Base-by-base conservation (phyloP, 2,329 filamentous ascomycete species). In the Exophiala phaeomuriformis region DNA sequence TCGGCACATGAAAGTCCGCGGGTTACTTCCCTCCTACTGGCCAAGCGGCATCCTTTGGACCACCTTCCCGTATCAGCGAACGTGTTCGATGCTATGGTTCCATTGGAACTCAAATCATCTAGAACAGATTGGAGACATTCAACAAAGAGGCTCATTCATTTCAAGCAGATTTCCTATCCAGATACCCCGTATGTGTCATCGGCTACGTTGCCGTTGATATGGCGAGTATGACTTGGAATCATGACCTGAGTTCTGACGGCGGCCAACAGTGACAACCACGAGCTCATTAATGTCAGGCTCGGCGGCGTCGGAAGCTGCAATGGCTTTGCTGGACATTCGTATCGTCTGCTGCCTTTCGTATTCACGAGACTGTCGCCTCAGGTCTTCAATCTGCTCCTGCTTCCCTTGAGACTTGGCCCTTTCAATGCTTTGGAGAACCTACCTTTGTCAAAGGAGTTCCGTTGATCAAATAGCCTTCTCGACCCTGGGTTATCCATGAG, bases 301-400 rank as follows among this genome's bases (percentile, higher is more conserved):
- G 12, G 53, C 52, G 9, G 55, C 10, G n/a, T 58, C 52, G 10
- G 47, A 41, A 30, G 47, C 52, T 43, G 51, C 50, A 12, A 49
- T 49, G 27, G 55, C 33, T 47, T 39, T 53, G 32, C 50, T 56
- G 39, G 52, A 59, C 72, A 75, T 75, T 27, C 73, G 67, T 41
- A 72, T 65, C 5, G 74, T 70, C 53, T 74, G 72, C 55, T 75
- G 72, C 47, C 66, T 67, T 61, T 76, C 74, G 59, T 76, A 76
- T 58, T 75, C 71, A 48, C 69, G 64, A 7, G 73, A 75, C 66
- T 75, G 71, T 30, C 65, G 64, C 47, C 68, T 68, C n/a, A 76
- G 66, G 56, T 76, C 74, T 54, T 75, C 70, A 56, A 76, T 76
- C 72, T 76, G 74, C 63, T 72, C 68, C 74, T 76, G 56, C 8